Evolutionary conservation across 495 filamentous ascomycete species (phyloP), one percentile per base, ranked within the genome.

Genomic region (Neurospora tetrasperma): DNA sequence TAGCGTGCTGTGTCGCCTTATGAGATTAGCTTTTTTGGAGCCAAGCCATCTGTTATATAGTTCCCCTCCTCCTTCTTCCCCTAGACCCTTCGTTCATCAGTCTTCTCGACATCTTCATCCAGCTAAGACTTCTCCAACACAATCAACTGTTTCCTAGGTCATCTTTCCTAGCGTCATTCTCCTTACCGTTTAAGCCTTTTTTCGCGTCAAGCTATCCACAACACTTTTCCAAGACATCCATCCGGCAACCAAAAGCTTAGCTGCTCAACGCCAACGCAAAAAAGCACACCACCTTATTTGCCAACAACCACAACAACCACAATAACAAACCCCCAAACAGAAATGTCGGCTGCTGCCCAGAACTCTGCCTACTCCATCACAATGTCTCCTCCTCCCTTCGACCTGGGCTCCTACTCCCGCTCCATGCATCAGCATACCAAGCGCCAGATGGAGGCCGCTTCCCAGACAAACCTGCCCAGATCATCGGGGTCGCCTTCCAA

Each of bases 391-490:
- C 82, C 83, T 4, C 85, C 85, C 7, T n/a, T 77, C 68, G 83
- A 86, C 70, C 74, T 86, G 20, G 76, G 82, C 16, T 80, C 79
- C 11, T 86, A 86, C 71, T 76, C 83, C 5, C 81, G 84, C 70
- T 82, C 79, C 62, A 86, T 86, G 84, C 84, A 84, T 71, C 81
- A 83, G 59, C 85, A 86, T 73, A 86, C 85, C 70, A 86, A 86
- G 80, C 75, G 82, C 41, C 85, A 86, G 77, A 86, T 86, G 84
- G 83, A 86, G 70, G 81, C 83, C 4, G 80, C 80, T 69, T 80
- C 80, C 27, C 75, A 77, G 69, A 73, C 78, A 8, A 71, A 78
- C 20, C 70, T 42, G 6, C 31, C 71, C 40, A 71, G 72, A 16
- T 43, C 69, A 2, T 68, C 48, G 12, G 40, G 42, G 39, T 41